Evolutionary conservation across 176 grass and related monocot species (phyloP).

Genomic region (Tillandsia fasciculata): DNA sequence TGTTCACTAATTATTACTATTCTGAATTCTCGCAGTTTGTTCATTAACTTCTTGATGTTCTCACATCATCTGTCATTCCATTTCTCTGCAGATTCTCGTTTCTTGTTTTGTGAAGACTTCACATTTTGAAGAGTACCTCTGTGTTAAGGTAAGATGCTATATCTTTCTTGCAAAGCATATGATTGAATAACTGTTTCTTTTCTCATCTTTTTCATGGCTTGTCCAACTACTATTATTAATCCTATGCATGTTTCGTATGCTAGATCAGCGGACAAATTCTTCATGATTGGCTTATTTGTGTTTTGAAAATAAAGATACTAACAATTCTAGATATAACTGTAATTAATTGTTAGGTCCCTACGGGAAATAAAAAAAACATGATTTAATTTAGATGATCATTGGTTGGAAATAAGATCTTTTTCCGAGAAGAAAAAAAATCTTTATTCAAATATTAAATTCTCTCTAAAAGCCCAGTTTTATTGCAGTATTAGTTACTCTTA

Average conservation of each 20-base stretch:
- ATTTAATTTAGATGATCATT: too few species aligned
- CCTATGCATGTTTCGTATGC: background rate
- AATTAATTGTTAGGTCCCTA: too few species aligned
- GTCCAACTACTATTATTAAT: background rate
- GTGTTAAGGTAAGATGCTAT: constrained; percentile 65
- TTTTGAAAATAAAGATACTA: background rate
- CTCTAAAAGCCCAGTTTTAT: too few species aligned
- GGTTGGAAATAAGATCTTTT: too few species aligned
- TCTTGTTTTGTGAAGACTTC: constrained; percentile 98
- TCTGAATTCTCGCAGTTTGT: background rate
- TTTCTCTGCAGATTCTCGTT: constrained; percentile 59
- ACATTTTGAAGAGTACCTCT: constrained; percentile 82
- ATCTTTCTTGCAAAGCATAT: background rate
- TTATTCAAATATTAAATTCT: too few species aligned
- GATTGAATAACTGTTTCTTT: background rate
- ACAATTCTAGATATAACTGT: background rate
- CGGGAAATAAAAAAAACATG: too few species aligned
- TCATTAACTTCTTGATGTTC: constrained; percentile 4
- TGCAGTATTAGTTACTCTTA: too few species aligned
- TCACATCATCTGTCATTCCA: constrained; percentile 16
- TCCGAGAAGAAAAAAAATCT: too few species aligned
- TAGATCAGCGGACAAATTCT: background rate
- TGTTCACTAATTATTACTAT: background rate
- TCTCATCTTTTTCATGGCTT: background rate
- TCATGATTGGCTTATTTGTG: background rate